Evolutionary conservation across 805 yeast genomes (phyloP), one percentile per base, ranked within the genome.

Genomic region (Kazachstania martiniae): DNA sequence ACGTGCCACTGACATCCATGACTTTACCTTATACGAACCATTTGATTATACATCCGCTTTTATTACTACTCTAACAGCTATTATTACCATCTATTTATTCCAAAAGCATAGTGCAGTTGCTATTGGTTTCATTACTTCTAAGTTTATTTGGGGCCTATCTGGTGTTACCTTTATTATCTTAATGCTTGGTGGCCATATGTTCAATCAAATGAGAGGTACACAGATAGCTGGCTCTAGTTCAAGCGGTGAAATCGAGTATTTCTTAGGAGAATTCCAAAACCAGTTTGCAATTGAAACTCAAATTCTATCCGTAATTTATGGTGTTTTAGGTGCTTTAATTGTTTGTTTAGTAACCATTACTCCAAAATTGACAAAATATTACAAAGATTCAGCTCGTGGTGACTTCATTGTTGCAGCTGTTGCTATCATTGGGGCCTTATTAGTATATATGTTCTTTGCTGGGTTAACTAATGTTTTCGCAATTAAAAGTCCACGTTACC

Each of bases 221-320:
- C 86, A 68, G 19, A 62, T 66, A 40, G 63, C 70, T 23, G 70
- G 70, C 21, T 54, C 57, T 27, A 54, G 57, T 27, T 54, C 53
- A 23, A 44, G 54, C 27, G 72, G 72, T 29, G 52, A 51, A 17
- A 53, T 63, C 17, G 68, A 59, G 28, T 82, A 77, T 51, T 63
- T 77, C 26, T 67, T 68, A 42, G 62, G 65, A 4, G 85, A 85
- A 22, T 86, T 81, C 47, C 82, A 78, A 49, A 63, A 61, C 31
- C 98, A 91, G 58, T 69, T 71, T 31, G 95, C 85, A 6, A 74
- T 80, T 28, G 98, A 91, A 63, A 85, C 96, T 7, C 96, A 91
- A 61, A 69, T 86, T 32, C 59, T 91, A 25, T 75, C 85, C 3
- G 68, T 81, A 16, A 39, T 82, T 5, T 86, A 85, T 54, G 93